phyloP scores from a whole-genome alignment of 768 basidiomycete species.

The Imleria badia region DNA sequence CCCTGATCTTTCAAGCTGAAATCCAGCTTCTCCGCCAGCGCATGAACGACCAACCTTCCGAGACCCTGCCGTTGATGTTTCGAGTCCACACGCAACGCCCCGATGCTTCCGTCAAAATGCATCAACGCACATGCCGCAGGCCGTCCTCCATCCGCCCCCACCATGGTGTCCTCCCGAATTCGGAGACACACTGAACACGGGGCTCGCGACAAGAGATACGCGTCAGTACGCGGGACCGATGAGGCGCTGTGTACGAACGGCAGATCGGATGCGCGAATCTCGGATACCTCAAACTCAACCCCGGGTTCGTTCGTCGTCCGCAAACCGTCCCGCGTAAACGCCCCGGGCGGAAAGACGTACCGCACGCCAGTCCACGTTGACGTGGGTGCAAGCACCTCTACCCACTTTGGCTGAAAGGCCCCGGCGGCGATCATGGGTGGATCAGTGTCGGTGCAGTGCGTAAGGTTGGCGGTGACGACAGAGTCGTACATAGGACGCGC shows the following conservation, averaged over 20 bases:
- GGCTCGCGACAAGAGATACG: slow-evolving; percentile 20
- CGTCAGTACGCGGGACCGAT: slow-evolving; percentile 15
- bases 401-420: slow-evolving; percentile 10
- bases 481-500: slow-evolving; percentile 9
- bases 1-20: not conserved
- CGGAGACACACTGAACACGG: slow-evolving; percentile 26
- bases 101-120: slow-evolving; percentile 23
- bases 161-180: not conserved
- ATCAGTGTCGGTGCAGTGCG: slow-evolving; percentile 2
- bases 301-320: not conserved
- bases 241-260: slow-evolving; percentile 8
- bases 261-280: slow-evolving; percentile 13
- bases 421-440: slow-evolving; percentile 11
- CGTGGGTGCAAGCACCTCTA: slow-evolving; percentile 5
- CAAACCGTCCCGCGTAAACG: not conserved
- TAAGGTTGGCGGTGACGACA: not conserved
- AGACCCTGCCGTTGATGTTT: slow-evolving; percentile 12
- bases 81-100: slow-evolving; percentile 8
- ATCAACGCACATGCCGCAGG: slow-evolving; percentile 17
- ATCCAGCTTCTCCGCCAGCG: slow-evolving; percentile 10
- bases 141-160: not conserved
- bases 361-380: not conserved
- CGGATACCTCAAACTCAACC: slow-evolving; percentile 2
- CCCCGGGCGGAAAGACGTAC: slow-evolving; percentile 4
- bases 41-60: slow-evolving; percentile 9